Evolutionary conservation across 192 early-diverging fungal species (phyloP).

Genomic region (Coemansia sp.): DNA sequence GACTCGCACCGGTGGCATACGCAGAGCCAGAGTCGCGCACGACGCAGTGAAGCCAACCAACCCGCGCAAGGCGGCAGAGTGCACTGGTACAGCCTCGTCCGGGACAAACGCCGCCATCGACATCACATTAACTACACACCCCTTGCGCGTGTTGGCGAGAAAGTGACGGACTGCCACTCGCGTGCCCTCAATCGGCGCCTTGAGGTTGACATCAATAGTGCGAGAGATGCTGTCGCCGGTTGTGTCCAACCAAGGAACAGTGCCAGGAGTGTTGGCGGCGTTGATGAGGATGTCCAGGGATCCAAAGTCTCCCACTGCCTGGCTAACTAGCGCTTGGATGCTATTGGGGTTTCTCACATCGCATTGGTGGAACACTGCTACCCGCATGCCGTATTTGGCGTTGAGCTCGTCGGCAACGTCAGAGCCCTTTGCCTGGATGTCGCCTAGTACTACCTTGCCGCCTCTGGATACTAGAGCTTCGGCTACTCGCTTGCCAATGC

Average conservation of each 20-base stretch:
- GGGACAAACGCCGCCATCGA: slow-evolving; percentile 68
- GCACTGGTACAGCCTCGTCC: slow-evolving; percentile 58
- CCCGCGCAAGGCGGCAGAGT: slow-evolving; percentile 72
- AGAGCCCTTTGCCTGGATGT: slow-evolving; percentile 53
- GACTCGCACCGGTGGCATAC: slow-evolving; percentile 53
- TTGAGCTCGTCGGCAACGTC: slow-evolving; percentile 39
- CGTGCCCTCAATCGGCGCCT: slow-evolving; percentile 72
- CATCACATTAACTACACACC: slow-evolving; percentile 73
- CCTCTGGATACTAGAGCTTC: slow-evolving; percentile 57
- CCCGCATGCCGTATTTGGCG: neutral
- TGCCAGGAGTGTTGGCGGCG: slow-evolving; percentile 59
- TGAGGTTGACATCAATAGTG: slow-evolving; percentile 69
- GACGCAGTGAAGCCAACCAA: slow-evolving; percentile 61
- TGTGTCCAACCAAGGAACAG: slow-evolving; percentile 40
- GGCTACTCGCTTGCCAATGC: slow-evolving; percentile 64
- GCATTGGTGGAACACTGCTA: slow-evolving; percentile 51
- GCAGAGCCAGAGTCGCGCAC: slow-evolving; percentile 46
- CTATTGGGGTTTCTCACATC: slow-evolving; percentile 51
- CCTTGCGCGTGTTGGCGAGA: slow-evolving; percentile 45
- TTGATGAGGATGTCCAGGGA: slow-evolving; percentile 60
- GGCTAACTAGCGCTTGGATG: slow-evolving; percentile 31
- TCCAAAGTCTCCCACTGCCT: slow-evolving; percentile 56
- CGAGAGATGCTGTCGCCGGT: slow-evolving; percentile 53
- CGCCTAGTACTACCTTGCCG: slow-evolving; percentile 62
- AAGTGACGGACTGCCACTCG: slow-evolving; percentile 65